phyloP scores from a whole-genome alignment of 768 basidiomycete species.

The Cystofilobasidium macerans region DNA sequence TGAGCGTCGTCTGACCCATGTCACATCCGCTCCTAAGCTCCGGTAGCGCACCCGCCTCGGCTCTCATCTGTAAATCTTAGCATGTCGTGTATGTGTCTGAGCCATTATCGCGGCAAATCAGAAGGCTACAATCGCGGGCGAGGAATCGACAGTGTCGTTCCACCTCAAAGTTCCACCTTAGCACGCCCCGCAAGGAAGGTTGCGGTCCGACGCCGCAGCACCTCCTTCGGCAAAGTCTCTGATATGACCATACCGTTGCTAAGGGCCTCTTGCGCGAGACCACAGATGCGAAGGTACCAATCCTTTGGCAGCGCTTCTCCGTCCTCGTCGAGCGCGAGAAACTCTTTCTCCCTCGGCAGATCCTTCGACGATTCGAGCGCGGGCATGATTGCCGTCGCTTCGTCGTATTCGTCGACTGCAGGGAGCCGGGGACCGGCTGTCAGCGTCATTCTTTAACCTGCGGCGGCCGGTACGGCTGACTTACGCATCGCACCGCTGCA shows the following conservation, averaged over 20 bases:
- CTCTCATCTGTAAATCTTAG: too few relatives aligned
- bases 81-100: too few relatives aligned
- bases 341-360: conserved; percentile 49
- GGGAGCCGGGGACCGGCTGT: neutral
- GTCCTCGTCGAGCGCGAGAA: conserved; percentile 62
- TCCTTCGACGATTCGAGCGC: conserved; percentile 50
- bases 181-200: too few relatives aligned
- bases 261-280: neutral
- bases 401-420: conserved; percentile 15
- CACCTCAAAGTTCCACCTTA: too few relatives aligned
- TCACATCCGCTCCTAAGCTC: too few relatives aligned
- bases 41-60: too few relatives aligned
- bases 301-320: conserved; percentile 62
- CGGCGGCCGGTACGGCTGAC: neutral
- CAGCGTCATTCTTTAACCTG: neutral
- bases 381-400: conserved; percentile 60
- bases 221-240: neutral
- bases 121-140: too few relatives aligned
- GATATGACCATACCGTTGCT: neutral
- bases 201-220: neutral
- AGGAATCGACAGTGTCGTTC: too few relatives aligned
- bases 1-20: too few relatives aligned
- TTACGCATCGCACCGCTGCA: conserved; percentile 14
- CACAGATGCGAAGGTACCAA: conserved; percentile 47
- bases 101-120: too few relatives aligned